Evolutionary conservation across 495 filamentous ascomycete species (phyloP).

Genomic region (Bacidia rubella): DNA sequence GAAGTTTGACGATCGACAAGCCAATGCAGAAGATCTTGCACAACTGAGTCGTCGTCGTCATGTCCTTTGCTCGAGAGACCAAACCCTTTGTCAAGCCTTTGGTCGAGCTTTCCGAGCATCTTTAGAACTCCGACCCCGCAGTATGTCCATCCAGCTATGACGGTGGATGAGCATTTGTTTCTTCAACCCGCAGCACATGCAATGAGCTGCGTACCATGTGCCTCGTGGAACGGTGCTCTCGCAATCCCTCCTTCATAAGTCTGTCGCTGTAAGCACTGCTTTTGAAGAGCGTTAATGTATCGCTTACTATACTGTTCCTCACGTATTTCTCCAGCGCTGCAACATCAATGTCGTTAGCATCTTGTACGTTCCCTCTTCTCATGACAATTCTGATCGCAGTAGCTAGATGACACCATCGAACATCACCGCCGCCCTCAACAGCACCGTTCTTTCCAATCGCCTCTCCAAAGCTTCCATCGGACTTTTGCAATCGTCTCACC

Average conservation of each 20-base stretch:
- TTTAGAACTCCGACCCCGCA: constrained; percentile 66
- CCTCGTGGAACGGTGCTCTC: constrained; percentile 68
- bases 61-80: not conserved
- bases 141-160: constrained; percentile 71
- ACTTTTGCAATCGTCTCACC: constrained; percentile 63
- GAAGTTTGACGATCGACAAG: constrained; percentile 58
- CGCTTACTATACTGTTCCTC: constrained; percentile 47
- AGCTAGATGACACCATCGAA: constrained; percentile 75
- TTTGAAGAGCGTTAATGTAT: not conserved
- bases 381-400: constrained; percentile 73
- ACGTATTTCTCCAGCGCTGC: constrained; percentile 58
- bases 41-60: constrained; percentile 12
- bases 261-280: constrained; percentile 29
- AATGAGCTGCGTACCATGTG: constrained; percentile 53
- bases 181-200: constrained; percentile 14
- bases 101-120: constrained; percentile 55
- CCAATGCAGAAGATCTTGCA: constrained; percentile 43
- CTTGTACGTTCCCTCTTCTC: constrained; percentile 42
- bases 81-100: too few species aligned
- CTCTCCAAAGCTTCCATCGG: constrained; percentile 87
- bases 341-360: constrained; percentile 58
- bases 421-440: constrained; percentile 67
- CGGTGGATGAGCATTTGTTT: constrained; percentile 9
- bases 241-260: constrained; percentile 84
- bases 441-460: constrained; percentile 43